Percentiles rank a stretch among this genome's conserved stretches.
phyloP scores from a whole-genome alignment of 139 green algal genomes.

The Chlorella sp. region DNA sequence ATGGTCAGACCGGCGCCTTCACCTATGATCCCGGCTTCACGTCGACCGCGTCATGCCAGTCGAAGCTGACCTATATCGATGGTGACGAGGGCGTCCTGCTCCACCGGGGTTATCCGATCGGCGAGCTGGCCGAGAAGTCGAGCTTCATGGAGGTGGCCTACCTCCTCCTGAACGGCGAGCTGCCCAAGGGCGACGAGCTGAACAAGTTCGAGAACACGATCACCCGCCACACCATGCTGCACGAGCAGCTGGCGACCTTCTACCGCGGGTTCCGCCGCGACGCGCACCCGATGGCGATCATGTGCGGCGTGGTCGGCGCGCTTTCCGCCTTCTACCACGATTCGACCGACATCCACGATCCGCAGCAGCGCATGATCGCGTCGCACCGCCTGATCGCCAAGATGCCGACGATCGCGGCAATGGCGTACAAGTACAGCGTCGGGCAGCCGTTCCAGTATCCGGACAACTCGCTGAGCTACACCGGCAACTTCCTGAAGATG shows the following conservation, averaged over 20 bases:
- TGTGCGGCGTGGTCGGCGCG: constrained; percentile 71
- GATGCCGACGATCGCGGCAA: constrained; percentile 77
- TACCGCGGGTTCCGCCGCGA: constrained; percentile 71
- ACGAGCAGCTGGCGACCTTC: constrained; percentile 30
- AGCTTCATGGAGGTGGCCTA: constrained; percentile 68
- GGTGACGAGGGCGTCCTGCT: constrained; percentile 70
- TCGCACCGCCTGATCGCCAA: constrained; percentile 72
- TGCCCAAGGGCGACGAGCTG: constrained; percentile 72
- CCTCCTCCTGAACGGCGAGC: constrained; percentile 77
- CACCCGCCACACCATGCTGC: constrained; percentile 65
- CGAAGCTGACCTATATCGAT: constrained; percentile 79
- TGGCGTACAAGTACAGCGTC: constrained; percentile 68
- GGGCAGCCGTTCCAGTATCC: constrained; percentile 79
- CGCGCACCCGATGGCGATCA: constrained; percentile 81
- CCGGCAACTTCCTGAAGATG: constrained; percentile 79
- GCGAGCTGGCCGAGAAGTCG: constrained; percentile 68
- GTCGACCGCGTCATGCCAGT: constrained; percentile 71
- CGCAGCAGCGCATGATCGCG: constrained; percentile 51
- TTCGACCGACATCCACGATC: constrained; percentile 49
- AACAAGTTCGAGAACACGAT: constrained; percentile 56
- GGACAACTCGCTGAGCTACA: constrained; percentile 63
- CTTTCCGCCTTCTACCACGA: constrained; percentile 77
- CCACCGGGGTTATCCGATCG: constrained; percentile 75
- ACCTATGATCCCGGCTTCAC: constrained; percentile 82
- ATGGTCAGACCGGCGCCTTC: constrained; percentile 66